Percentiles rank a stretch among this genome's conserved stretches.
Conservation (phyloP, 306 rosid species). For the Geum urbanum region DNA sequence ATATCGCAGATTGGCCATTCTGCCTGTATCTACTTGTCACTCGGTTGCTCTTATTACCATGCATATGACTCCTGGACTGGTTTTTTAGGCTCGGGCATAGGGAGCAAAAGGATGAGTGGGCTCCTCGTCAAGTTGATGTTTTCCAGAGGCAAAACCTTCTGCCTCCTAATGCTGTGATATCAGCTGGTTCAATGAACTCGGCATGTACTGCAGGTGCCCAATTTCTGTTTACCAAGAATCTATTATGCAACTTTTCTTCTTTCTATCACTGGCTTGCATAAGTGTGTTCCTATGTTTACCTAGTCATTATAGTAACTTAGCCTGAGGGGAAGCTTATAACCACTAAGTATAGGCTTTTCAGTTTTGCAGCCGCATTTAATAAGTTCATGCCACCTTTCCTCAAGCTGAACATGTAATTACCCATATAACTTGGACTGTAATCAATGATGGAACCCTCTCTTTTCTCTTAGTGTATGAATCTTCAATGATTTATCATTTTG, state of each 20-base stretch:
- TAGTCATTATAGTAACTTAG: not conserved
- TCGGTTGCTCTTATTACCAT: conserved; percentile 5
- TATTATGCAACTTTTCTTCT: not conserved
- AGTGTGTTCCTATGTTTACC: not conserved
- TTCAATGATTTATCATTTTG: not conserved
- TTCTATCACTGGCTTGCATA: conserved; percentile 1
- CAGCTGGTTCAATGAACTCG: conserved; percentile 88
- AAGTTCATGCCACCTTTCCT: not conserved
- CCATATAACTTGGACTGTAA: not conserved
- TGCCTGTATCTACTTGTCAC: not conserved
- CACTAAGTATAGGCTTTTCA: not conserved
- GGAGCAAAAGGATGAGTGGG: conserved; percentile 99
- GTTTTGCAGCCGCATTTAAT: not conserved
- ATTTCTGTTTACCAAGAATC: not conserved
- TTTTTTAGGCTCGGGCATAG: conserved; percentile 86
- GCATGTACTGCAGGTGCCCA: conserved; percentile 86
- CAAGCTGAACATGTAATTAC: not conserved
- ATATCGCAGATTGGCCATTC: conserved; percentile 6
- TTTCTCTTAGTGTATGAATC: not conserved
- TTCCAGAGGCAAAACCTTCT: conserved; percentile 65
- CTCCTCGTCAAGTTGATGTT: conserved; percentile 83
- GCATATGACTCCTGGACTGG: conserved; percentile 12
- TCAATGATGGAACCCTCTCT: not conserved
- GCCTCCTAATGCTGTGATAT: conserved; percentile 76
- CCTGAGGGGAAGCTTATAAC: not conserved